Conservation (phyloP, 768 basidiomycete species). For the Lactarius indigo region DNA sequence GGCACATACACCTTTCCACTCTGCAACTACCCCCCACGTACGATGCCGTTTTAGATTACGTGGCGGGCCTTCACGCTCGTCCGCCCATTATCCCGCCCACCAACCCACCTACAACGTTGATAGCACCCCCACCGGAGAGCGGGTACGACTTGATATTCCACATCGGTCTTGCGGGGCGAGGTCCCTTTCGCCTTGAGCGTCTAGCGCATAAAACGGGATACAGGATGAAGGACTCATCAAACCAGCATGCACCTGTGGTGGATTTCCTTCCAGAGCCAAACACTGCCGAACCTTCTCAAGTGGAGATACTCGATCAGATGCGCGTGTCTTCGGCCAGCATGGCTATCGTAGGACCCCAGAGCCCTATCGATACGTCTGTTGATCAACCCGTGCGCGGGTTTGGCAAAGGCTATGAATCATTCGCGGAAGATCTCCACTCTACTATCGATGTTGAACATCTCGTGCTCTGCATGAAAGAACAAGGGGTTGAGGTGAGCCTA, state of each 20-base stretch:
- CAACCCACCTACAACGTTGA: conserved; percentile 34
- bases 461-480: conserved; percentile 48
- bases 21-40: conserved; percentile 60
- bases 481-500: conserved; percentile 44
- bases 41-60: conserved; percentile 48
- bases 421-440: conserved; percentile 50
- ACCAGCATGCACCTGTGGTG: conserved; percentile 47
- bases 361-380: conserved; percentile 14
- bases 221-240: conserved; percentile 63
- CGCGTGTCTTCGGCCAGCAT: conserved; percentile 26
- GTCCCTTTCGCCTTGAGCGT: conserved; percentile 63
- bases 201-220: conserved; percentile 66
- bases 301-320: conserved; percentile 39
- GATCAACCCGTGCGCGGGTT: conserved; percentile 29
- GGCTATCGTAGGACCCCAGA: conserved; percentile 9
- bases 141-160: conserved; percentile 74
- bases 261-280: conserved; percentile 31
- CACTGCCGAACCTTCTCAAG: conserved; percentile 29
- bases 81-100: conserved; percentile 44
- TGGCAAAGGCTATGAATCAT: conserved; percentile 44
- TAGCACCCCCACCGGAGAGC: conserved; percentile 40
- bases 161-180: conserved; percentile 66
- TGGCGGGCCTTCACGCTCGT: conserved; percentile 56
- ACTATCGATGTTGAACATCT: conserved; percentile 51
- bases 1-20: conserved; percentile 57